phyloP scores from a whole-genome alignment of 2,329 filamentous ascomycete species.

The Botrytis fragariae region DNA sequence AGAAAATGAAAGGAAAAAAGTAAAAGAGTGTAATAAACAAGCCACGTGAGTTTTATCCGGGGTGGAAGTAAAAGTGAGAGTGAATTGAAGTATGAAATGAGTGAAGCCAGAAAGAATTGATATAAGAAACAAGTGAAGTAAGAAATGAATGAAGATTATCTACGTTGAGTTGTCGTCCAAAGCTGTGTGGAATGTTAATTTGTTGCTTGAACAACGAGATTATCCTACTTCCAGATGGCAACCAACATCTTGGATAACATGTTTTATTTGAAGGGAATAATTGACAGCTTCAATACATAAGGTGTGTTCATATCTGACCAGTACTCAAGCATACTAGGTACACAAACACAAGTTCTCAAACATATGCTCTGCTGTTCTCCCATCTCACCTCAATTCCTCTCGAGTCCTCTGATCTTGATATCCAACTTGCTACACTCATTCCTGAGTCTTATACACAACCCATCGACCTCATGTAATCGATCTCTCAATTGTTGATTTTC shows the following conservation, averaged over 20 bases:
- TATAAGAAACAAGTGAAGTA: no score
- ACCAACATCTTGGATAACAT: neutral
- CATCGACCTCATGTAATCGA: neutral
- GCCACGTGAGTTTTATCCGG: neutral
- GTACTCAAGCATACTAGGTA: neutral
- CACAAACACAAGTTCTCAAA: neutral
- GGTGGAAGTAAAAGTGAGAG: neutral
- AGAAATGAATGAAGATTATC: neutral
- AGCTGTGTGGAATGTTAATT: neutral
- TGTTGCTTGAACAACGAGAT: neutral
- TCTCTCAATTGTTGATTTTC: neutral
- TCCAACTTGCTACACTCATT: neutral
- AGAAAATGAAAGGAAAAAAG: neutral
- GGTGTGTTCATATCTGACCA: neutral
- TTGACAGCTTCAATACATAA: neutral
- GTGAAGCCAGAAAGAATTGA: neutral
- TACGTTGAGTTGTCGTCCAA: no score
- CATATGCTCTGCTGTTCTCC: neutral
- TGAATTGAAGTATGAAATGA: neutral
- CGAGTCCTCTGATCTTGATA: neutral
- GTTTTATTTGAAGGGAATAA: neutral
- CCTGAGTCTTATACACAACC: slow-evolving; percentile 2
- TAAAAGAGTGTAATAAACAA: neutral
- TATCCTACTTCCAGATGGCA: neutral
- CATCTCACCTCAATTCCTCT: neutral